These are phyloP conservation scores for Thinopyrum elongatum DNA, from an alignment of 176 grass and related monocot species.

Conservation along the genomic window DNA sequence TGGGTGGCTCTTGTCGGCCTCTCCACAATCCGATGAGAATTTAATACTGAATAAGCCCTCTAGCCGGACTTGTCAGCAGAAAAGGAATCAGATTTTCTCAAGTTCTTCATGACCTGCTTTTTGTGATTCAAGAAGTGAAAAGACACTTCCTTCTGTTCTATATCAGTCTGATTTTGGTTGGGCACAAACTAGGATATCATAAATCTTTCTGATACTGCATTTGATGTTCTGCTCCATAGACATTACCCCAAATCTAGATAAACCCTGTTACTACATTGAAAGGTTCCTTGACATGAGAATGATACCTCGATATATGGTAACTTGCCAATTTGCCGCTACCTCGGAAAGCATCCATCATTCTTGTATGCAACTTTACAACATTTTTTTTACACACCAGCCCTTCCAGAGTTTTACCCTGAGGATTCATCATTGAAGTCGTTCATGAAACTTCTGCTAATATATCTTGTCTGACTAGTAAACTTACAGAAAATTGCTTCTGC, in stretches of 20 bases:
- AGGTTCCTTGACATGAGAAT: too few relatives aligned
- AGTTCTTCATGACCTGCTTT: background rate
- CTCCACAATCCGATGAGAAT: background rate
- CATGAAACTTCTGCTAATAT: background rate
- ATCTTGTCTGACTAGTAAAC: background rate
- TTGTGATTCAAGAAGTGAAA: background rate
- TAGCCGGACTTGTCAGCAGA: background rate
- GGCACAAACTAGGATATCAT: background rate
- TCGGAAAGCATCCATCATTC: background rate
- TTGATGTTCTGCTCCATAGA: background rate
- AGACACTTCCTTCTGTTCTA: background rate
- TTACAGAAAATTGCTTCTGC: background rate
- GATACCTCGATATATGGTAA: background rate
- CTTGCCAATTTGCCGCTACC: background rate
- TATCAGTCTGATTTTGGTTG: background rate
- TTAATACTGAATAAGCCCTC: background rate
- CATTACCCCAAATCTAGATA: background rate
- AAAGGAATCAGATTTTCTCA: background rate
- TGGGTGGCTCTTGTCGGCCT: background rate
- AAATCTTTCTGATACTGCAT: background rate
- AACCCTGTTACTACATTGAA: background rate
- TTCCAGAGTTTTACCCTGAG: background rate
- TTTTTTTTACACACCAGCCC: background rate
- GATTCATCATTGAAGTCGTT: conserved; percentile 1
- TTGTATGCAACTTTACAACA: background rate